These are phyloP conservation scores for Penicillium palitans DNA, from an alignment of 2,329 filamentous ascomycete genomes.

Conservation along the genomic window DNA sequence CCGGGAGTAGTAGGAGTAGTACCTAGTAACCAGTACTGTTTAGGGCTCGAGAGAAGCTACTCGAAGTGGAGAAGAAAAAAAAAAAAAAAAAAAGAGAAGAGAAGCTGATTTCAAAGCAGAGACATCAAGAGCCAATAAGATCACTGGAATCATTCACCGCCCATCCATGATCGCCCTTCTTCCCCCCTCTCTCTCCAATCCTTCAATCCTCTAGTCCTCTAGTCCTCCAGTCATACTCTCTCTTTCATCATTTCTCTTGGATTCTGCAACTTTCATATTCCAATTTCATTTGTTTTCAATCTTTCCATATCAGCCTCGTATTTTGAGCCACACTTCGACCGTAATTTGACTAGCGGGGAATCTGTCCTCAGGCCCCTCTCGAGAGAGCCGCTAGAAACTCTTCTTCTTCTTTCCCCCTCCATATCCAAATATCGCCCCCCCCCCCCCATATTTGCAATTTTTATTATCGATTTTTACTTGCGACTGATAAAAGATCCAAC, in stretches of 20 bases:
- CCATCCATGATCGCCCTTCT: conserved; percentile 12
- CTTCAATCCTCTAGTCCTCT: background rate
- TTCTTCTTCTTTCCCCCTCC: conserved; percentile 12
- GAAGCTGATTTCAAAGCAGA: conserved; percentile 13
- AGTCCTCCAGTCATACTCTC: conserved; percentile 3
- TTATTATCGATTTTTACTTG: background rate
- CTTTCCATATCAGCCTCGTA: conserved; percentile 4
- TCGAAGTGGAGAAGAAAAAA: background rate
- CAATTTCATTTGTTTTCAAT: background rate
- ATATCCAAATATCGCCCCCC: conserved; percentile 8
- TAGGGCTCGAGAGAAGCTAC: background rate
- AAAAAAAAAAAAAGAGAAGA: background rate
- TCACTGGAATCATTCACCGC: conserved; percentile 6
- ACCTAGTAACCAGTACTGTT: background rate
- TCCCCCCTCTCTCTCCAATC: background rate
- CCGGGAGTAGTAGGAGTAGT: background rate
- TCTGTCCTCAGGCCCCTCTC: conserved; percentile 20
- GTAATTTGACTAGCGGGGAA: conserved; percentile 10
- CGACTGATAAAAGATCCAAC: background rate
- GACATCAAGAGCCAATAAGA: conserved; percentile 11
- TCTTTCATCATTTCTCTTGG: conserved; percentile 5
- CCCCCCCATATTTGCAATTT: background rate
- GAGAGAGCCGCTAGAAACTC: conserved; percentile 4
- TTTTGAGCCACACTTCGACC: conserved; percentile 10
- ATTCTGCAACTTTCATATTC: background rate